A percentile compares a stretch with the other conserved stretches of the same genome.
phyloP scores from a whole-genome alignment of 805 yeast species.

The Priceomyces castillae region DNA sequence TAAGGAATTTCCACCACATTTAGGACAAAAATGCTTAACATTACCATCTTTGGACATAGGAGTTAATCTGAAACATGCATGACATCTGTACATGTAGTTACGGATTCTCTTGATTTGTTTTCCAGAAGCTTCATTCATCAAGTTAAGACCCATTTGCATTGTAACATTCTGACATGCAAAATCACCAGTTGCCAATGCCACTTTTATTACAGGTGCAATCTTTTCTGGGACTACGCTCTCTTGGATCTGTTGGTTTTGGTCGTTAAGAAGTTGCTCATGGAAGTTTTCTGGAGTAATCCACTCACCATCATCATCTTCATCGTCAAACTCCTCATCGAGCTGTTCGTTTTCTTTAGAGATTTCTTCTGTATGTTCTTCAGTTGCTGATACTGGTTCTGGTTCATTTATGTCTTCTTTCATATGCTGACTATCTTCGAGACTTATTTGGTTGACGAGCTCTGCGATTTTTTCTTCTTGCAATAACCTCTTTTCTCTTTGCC shows the following conservation, averaged over 20 bases:
- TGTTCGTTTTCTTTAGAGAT: slow-evolving; percentile 5
- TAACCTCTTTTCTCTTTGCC: slow-evolving; percentile 54
- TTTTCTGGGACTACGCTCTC: slow-evolving; percentile 27
- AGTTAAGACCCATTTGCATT: slow-evolving; percentile 81
- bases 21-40: slow-evolving; percentile 86
- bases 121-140: slow-evolving; percentile 84
- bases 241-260: slow-evolving; percentile 56
- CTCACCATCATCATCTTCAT: slow-evolving; percentile 77
- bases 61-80: slow-evolving; percentile 86
- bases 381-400: neutral
- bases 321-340: slow-evolving; percentile 54
- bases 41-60: slow-evolving; percentile 76
- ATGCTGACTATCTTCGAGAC: neutral
- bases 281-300: slow-evolving; percentile 94
- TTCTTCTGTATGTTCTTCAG: slow-evolving; percentile 8
- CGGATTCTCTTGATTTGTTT: slow-evolving; percentile 79
- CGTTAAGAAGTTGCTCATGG: slow-evolving; percentile 64
- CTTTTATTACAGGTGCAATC: slow-evolving; percentile 47
- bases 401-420: neutral
- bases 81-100: slow-evolving; percentile 93
- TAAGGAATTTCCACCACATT: slow-evolving; percentile 92
- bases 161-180: slow-evolving; percentile 97
- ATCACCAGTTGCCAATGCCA: slow-evolving; percentile 92
- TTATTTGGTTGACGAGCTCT: neutral
- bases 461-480: neutral